These are phyloP conservation scores for Annulohypoxylon stygium DNA, from an alignment of 495 filamentous ascomycete genomes.

Conservation along the genomic window DNA sequence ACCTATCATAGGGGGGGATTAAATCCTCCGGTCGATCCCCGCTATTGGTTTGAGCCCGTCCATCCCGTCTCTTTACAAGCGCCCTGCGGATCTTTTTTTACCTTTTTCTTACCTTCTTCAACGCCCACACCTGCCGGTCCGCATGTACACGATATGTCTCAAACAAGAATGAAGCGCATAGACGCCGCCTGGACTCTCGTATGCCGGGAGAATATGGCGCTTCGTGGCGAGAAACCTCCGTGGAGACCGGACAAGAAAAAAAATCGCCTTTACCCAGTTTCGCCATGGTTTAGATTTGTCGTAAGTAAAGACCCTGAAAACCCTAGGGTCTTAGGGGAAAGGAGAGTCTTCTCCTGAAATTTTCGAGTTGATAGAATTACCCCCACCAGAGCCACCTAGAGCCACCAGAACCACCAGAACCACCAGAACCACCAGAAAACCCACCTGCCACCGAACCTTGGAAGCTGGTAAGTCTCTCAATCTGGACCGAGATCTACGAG, in stretches of 20 bases:
- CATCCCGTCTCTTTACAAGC: conserved; percentile 30
- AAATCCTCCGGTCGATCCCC: conserved; percentile 45
- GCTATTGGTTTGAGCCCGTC: conserved; percentile 31
- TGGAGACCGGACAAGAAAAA: conserved; percentile 16
- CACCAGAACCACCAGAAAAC: conserved; percentile 5
- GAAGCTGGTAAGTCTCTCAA: conserved; percentile 35
- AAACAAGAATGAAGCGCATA: conserved; percentile 43
- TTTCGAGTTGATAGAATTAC: conserved; percentile 44
- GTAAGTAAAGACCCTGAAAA: conserved; percentile 20
- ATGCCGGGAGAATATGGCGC: conserved; percentile 36
- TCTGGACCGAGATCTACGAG: conserved; percentile 49
- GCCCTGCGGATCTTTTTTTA: conserved; percentile 39
- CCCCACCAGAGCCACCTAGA: conserved; percentile 23
- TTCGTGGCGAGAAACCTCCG: conserved; percentile 23
- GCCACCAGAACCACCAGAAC: not conserved
- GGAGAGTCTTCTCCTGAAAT: conserved; percentile 25
- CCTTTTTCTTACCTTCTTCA: not conserved
- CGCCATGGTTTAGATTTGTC: conserved; percentile 27
- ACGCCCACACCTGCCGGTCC: conserved; percentile 16
- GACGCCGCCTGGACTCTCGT: conserved; percentile 19
- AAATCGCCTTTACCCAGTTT: conserved; percentile 30
- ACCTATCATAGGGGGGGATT: conserved; percentile 29
- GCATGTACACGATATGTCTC: conserved; percentile 42
- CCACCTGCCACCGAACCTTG: conserved; percentile 38
- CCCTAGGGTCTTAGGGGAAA: conserved; percentile 7